Evolutionary conservation across 2,329 filamentous ascomycete species (phyloP), one percentile per base, ranked within the genome.

Genomic region (Pyricularia sp.): DNA sequence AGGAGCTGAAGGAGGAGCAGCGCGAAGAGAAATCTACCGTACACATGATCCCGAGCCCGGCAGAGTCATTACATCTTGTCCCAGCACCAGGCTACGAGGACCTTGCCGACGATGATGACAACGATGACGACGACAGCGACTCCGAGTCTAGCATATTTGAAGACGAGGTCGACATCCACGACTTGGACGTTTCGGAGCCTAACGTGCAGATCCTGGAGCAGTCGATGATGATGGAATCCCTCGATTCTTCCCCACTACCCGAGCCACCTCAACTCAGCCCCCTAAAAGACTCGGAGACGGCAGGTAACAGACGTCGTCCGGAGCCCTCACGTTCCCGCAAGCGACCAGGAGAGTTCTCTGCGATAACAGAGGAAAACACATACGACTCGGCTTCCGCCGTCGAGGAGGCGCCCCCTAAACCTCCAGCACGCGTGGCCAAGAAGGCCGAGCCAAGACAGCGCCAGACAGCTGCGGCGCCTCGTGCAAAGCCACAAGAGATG

Each of bases 231-330:
- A 73, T 74, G 50, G 68, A 70, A 25, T 78, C 76, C 3, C 71
- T 78, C 36, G 78, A 80, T 20, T 81, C 84, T 1, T 79, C 82
- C 2, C 81, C 84, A 2, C 75, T 85, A 2, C 83, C 83, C 0
- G 76, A 80, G 50, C 81, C 81, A 1, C 83, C 80, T 20, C 83
- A 81, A 65, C 72, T 84, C 65, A 84, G 81, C 65, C 86, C 86
- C 0, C 78, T 89, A 0, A 82, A 82, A 66, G 83, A 85, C 69
- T 84, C 82, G 1, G 78, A 79, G 12, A 80, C 83, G 1, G 83
- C 84, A 0, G 85, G 83, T 2, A 88, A 88, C 72, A 80, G 68
- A 50, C 66, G 66, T 30, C 59, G 61, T n/a, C 66, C 66, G 12
- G 66, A 36, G 11, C 31, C 66, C n/a, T 68, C 66, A 14, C 14